Percentiles rank a stretch among this genome's conserved stretches.
phyloP scores from a whole-genome alignment of 306 rosid genomes.

The Quercus alba region DNA sequence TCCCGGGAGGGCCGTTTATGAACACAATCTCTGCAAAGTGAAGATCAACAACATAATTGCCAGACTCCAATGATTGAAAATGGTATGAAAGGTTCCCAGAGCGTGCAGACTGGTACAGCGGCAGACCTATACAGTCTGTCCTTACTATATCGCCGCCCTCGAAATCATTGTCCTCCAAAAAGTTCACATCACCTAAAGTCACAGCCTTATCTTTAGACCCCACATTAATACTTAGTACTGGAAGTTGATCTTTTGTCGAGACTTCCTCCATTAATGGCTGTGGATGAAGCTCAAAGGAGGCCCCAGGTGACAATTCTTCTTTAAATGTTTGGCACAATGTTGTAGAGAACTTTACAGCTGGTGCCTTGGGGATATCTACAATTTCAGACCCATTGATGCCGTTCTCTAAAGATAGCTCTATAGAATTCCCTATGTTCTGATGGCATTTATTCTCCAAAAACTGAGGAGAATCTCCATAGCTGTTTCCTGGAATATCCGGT shows the following conservation, averaged over 20 bases:
- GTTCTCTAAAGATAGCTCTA: constrained; percentile 82
- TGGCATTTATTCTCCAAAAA: constrained; percentile 34
- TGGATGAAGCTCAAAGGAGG: constrained; percentile 79
- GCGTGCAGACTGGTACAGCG: constrained; percentile 21
- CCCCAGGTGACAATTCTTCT: constrained; percentile 57
- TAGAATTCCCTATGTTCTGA: constrained; percentile 45
- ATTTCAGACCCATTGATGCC: constrained; percentile 54
- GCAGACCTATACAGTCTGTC: constrained; percentile 16
- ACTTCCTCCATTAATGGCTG: constrained; percentile 24
- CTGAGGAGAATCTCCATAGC: constrained; percentile 56
- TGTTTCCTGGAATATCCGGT: constrained; percentile 46
- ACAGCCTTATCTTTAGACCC: constrained; percentile 21
- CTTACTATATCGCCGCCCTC: constrained; percentile 9
- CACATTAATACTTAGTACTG: constrained; percentile 20
- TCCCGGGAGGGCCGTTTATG: constrained; percentile 23
- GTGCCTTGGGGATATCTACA: constrained; percentile 34
- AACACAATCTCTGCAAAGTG: constrained; percentile 32
- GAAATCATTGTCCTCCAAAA: constrained; percentile 16
- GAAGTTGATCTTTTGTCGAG: constrained; percentile 22
- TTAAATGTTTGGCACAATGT: constrained; percentile 43
- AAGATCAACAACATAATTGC: constrained; percentile 26
- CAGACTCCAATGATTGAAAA: constrained; percentile 13
- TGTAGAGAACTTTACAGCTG: constrained; percentile 69
- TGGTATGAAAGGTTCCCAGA: constrained; percentile 22
- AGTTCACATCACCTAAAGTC: constrained; percentile 16